Conservation (phyloP, 257 asterid genomes). For the Euphrasia confusa region DNA sequence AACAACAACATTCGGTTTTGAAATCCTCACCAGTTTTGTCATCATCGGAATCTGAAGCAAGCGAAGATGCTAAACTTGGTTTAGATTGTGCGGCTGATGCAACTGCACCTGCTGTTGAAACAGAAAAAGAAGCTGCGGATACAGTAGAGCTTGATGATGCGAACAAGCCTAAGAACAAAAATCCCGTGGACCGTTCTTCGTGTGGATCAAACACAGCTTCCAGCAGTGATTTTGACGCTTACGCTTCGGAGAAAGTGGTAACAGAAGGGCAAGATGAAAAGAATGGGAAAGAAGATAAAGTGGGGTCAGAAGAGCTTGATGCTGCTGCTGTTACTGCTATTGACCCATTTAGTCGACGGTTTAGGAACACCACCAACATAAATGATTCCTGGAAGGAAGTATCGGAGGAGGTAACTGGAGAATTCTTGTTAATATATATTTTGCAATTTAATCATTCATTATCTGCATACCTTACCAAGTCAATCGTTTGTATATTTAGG, state of each 20-base stretch:
- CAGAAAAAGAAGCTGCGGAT: slow-evolving; percentile 31
- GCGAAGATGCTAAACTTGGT: slow-evolving; percentile 39
- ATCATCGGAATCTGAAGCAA: slow-evolving; percentile 63
- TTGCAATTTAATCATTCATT: slow-evolving; percentile 3
- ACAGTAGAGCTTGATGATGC: slow-evolving; percentile 39
- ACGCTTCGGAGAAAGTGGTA: slow-evolving; percentile 54
- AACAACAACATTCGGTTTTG: slow-evolving; percentile 35
- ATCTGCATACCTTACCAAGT: slow-evolving; percentile 12
- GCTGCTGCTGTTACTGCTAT: background rate
- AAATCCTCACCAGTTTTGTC: slow-evolving; percentile 37
- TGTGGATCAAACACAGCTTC: slow-evolving; percentile 99
- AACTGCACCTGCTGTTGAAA: slow-evolving; percentile 24
- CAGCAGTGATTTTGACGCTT: slow-evolving; percentile 86
- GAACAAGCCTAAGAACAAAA: slow-evolving; percentile 49
- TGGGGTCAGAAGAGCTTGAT: slow-evolving; percentile 25
- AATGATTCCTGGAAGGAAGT: slow-evolving; percentile 89
- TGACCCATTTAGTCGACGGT: slow-evolving; percentile 62
- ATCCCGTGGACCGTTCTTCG: slow-evolving; percentile 86
- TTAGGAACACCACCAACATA: slow-evolving; percentile 44
- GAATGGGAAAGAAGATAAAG: slow-evolving; percentile 28
- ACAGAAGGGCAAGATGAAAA: slow-evolving; percentile 48
- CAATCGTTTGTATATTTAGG: slow-evolving; percentile 45
- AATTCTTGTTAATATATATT: slow-evolving; percentile 17
- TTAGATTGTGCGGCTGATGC: slow-evolving; percentile 20
- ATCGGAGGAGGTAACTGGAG: slow-evolving; percentile 69